These are phyloP conservation scores for Rhizopus sp. DNA, from an alignment of 371 early-diverging fungal genomes.

Conservation along the genomic window DNA sequence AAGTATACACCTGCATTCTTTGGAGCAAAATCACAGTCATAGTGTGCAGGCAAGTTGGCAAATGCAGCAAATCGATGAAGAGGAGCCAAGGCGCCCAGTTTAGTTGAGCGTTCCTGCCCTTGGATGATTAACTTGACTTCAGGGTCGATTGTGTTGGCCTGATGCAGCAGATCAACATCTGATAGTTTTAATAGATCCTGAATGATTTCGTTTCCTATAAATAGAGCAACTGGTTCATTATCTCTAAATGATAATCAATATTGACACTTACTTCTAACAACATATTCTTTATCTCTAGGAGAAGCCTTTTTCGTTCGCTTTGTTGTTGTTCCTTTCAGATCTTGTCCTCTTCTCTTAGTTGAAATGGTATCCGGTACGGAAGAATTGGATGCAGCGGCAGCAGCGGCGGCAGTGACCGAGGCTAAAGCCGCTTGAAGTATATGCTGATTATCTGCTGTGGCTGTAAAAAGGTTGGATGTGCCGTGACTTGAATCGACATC, in stretches of 20 bases:
- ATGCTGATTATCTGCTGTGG: conserved; percentile 35
- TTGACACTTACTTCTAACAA: conserved; percentile 37
- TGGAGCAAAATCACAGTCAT: conserved; percentile 53
- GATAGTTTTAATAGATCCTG: conserved; percentile 46
- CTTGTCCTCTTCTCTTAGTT: conserved; percentile 21
- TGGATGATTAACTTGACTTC: conserved; percentile 46
- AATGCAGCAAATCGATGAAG: conserved; percentile 47
- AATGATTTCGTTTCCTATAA: conserved; percentile 41
- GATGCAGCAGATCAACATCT: conserved; percentile 47
- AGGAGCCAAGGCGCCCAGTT: conserved; percentile 36
- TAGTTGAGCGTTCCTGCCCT: conserved; percentile 39
- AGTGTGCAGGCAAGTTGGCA: conserved; percentile 51
- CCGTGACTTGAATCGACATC: conserved; percentile 20
- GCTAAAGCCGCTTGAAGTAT: conserved; percentile 48
- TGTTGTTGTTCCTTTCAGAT: conserved; percentile 11
- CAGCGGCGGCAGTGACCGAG: conserved; percentile 29
- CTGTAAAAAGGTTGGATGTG: conserved; percentile 26
- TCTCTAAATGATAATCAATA: not conserved
- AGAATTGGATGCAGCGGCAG: conserved; percentile 14
- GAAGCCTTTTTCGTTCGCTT: conserved; percentile 42
- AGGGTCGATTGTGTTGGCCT: conserved; percentile 46
- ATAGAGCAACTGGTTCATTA: not conserved
- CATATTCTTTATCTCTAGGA: conserved; percentile 49
- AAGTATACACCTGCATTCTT: conserved; percentile 54
- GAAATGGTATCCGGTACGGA: conserved; percentile 2